A percentile compares a stretch with the other conserved stretches of the same genome.
Evolutionary conservation across 108 stramenopile species (phyloP).

Genomic region (Hondaea fermentalgiana): DNA sequence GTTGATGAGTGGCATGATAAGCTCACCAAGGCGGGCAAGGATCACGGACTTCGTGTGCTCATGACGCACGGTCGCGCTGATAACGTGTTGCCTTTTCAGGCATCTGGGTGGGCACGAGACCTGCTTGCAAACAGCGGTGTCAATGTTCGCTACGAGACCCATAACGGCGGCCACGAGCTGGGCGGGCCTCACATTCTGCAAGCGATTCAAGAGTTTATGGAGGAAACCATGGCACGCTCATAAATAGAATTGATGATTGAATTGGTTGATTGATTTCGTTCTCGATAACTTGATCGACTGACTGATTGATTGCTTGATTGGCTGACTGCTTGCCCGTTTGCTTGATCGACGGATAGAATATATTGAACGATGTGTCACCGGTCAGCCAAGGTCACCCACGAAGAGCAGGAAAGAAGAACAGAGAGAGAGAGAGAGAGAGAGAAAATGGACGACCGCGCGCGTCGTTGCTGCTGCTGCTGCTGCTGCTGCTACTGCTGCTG

Average conservation of each 20-base stretch:
- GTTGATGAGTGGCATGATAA: slow-evolving; percentile 4
- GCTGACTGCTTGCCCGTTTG: no score
- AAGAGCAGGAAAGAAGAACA: no score
- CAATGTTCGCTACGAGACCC: background rate
- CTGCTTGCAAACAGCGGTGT: background rate
- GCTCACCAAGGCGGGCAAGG: background rate
- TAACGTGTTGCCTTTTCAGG: background rate
- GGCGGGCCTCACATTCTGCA: background rate
- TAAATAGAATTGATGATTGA: background rate
- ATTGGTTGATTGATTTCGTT: no score
- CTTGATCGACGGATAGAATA: no score
- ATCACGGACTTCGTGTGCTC: background rate
- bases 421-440: no score
- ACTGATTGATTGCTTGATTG: no score
- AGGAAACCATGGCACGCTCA: background rate
- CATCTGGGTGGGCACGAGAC: background rate
- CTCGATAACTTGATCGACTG: no score
- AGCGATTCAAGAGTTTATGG: background rate
- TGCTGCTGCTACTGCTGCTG: no score
- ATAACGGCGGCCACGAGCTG: background rate
- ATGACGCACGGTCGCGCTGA: background rate
- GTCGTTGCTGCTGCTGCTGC: no score
- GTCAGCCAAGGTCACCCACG: no score
- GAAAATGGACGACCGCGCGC: no score
- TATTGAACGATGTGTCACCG: no score